A percentile compares a stretch with the other conserved stretches of the same genome.
These are phyloP conservation scores for Vigna unguiculata DNA, from an alignment of 306 rosid species.

Conservation along the genomic window DNA sequence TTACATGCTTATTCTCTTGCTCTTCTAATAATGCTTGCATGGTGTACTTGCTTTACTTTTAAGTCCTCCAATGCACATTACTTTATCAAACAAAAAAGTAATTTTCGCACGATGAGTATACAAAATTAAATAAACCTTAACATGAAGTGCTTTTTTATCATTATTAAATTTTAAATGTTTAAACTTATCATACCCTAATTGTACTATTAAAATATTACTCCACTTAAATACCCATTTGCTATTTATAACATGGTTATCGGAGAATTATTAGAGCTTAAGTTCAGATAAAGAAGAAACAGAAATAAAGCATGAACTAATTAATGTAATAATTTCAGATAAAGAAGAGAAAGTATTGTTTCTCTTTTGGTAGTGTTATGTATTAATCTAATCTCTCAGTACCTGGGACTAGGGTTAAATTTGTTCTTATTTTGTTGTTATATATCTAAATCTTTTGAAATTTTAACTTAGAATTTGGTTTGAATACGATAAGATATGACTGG, in stretches of 20 bases:
- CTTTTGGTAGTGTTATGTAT: too few species aligned
- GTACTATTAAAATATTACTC: background rate
- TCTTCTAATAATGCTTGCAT: conserved; percentile 26
- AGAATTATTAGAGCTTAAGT: background rate
- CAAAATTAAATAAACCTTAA: background rate
- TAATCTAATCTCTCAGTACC: too few species aligned
- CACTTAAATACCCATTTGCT: background rate
- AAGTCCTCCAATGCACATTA: conserved; percentile 19
- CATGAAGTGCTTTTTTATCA: background rate
- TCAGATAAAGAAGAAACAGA: too few species aligned
- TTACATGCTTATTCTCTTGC: conserved; percentile 18
- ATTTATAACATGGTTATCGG: background rate
- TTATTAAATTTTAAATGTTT: background rate
- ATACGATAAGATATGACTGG: too few species aligned
- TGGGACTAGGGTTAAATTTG: too few species aligned
- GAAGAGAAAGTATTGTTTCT: too few species aligned
- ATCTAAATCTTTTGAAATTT: too few species aligned
- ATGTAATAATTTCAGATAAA: too few species aligned
- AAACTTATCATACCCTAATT: background rate
- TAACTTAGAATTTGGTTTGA: too few species aligned
- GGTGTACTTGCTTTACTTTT: conserved; percentile 36
- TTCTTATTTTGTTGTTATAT: too few species aligned
- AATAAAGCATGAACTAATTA: too few species aligned
- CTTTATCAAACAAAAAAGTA: background rate
- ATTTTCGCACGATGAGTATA: background rate